Percentiles rank a stretch among this genome's conserved stretches.
These are phyloP conservation scores for Trypanosoma cruzi DNA, from an alignment of 208 protist species.

Conservation along the genomic window DNA sequence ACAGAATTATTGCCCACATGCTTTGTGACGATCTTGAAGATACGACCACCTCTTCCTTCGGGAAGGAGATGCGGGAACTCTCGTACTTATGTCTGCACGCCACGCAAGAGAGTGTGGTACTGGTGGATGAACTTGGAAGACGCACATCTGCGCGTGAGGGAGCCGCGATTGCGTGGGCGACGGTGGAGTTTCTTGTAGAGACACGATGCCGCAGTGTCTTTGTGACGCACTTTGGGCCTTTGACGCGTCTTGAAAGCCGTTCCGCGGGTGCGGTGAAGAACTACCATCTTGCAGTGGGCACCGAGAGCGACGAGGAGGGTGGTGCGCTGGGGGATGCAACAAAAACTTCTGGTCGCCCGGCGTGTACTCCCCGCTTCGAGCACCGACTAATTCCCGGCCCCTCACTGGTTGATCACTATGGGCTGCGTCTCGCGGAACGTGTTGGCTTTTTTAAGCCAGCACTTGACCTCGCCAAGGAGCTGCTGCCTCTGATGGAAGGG, in stretches of 20 bases:
- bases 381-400: conserved; percentile 50
- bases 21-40: conserved; percentile 77
- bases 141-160: conserved; percentile 95
- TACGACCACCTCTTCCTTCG: conserved; percentile 64
- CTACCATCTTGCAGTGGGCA: conserved; percentile 46
- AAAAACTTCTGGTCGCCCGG: not conserved
- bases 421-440: conserved; percentile 50
- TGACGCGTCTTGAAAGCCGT: conserved; percentile 28
- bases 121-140: conserved; percentile 98
- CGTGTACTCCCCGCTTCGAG: conserved; percentile 25
- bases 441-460: conserved; percentile 53
- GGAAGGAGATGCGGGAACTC: conserved; percentile 67
- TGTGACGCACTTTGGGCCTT: conserved; percentile 43
- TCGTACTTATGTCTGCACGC: conserved; percentile 83
- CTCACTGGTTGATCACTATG: conserved; percentile 59
- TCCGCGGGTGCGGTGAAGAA: conserved; percentile 35
- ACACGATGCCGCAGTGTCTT: conserved; percentile 28
- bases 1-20: conserved; percentile 82
- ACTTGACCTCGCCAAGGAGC: conserved; percentile 35
- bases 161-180: conserved; percentile 94
- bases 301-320: not conserved
- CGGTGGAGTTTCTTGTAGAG: conserved; percentile 71
- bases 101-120: conserved; percentile 92
- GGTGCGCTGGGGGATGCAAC: not conserved
- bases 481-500: conserved; percentile 25